Base-by-base conservation (phyloP, 129 eudicot genomes). In the Flaveria sonorensis region DNA sequence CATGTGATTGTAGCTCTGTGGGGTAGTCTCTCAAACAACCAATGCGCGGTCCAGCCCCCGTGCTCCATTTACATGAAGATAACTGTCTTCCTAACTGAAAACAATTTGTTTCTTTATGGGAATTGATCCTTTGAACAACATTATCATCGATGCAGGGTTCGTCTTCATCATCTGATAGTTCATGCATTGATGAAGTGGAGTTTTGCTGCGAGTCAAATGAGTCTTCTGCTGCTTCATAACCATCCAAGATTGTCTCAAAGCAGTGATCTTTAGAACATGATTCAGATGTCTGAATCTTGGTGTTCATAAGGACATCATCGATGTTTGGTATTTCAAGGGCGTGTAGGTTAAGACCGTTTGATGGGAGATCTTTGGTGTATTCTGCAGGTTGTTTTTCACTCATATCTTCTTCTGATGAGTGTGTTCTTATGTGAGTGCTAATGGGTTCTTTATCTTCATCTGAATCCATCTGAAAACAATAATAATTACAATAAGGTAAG, bases 381-480 rank as follows among this genome's bases (percentile, higher is more conserved):
- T 77, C 74, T 64, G 69, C 53, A 10, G 45, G 75, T n/a, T 73
- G 83, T 66, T 88, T 74, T 72, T 46, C 83, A 9, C 39, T 48
- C 75, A 81, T 71, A 75, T 90, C 96, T 67, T 93, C 98, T 68
- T 87, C 96, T 20, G 97, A 89, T 59, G 93, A 90, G 83, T 79
- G 76, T 83, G 68, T 85, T 85, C 99, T 84, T 64, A 72, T 46
- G 57, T 82, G 87, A 82, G 61, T 88, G 57, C 70, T 53, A 56
- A 73, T 7, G 1, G 80, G 79, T 77, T 87, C 90, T 45, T 90
- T 91, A 61, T 94, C 99, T 2, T 90, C 96, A 59, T 94, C 99
- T 1, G 96, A 78, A 71, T 91, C 97, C 86, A 94, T 84, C 96
- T 94, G 85, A 16, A 7, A 50, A 61, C 30, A 78, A 43, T 32